phyloP scores from a whole-genome alignment of 1,139 yeast genomes.

The Hemisphaericaspora subhashii region DNA sequence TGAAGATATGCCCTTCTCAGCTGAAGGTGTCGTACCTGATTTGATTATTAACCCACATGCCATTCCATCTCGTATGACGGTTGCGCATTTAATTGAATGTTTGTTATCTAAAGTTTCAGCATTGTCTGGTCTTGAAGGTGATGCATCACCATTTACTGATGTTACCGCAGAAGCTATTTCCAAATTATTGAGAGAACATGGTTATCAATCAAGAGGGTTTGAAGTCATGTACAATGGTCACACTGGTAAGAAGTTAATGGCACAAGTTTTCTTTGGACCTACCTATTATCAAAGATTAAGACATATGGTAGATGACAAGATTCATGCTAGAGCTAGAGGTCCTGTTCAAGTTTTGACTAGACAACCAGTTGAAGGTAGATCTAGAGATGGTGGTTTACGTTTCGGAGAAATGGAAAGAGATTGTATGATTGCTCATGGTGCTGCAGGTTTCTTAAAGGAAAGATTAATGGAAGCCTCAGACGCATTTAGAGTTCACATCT shows the following conservation, averaged over 20 bases:
- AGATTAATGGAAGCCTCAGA: conserved; percentile 98
- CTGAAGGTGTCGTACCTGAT: conserved; percentile 96
- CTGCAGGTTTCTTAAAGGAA: conserved; percentile 96
- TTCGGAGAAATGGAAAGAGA: conserved; percentile 99
- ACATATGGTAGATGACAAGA: conserved; percentile 99
- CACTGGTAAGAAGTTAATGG: conserved; percentile 96
- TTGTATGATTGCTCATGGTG: conserved; percentile 99
- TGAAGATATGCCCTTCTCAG: conserved; percentile 98
- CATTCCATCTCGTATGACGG: conserved; percentile 99
- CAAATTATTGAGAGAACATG: conserved; percentile 86
- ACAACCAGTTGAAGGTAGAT: conserved; percentile 99
- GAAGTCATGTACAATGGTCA: conserved; percentile 99
- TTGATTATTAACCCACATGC: conserved; percentile 98
- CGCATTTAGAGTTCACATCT: conserved; percentile 96
- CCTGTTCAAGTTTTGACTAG: conserved; percentile 97
- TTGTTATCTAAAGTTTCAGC: conserved; percentile 92
- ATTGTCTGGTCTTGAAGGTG: conserved; percentile 95
- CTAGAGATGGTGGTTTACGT: conserved; percentile 98
- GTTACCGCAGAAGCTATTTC: conserved; percentile 98
- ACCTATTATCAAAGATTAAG: conserved; percentile 97
- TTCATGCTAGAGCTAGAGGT: conserved; percentile 99
- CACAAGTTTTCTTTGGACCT: conserved; percentile 98
- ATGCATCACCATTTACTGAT: conserved; percentile 97
- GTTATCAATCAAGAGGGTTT: conserved; percentile 97
- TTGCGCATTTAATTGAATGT: conserved; percentile 98